Base-by-base conservation (phyloP, 1,284 basidiomycete genomes). In the Ustilago tritici region DNA sequence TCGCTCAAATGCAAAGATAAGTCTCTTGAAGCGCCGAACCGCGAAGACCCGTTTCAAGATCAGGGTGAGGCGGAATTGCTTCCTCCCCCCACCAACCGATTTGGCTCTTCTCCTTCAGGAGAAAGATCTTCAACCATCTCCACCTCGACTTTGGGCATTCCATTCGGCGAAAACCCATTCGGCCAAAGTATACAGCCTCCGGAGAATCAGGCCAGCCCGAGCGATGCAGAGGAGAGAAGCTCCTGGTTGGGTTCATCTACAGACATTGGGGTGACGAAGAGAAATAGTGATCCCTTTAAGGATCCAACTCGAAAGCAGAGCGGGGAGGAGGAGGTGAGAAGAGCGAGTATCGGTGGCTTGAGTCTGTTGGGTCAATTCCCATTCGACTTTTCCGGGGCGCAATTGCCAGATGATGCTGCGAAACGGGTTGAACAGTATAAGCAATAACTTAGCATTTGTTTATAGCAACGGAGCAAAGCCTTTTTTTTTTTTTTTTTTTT, bases 121-220 rank as follows among this genome's bases (percentile, higher is more conserved):
- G 46, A 60, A 3, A 46, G 63, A 3, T 12, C 19, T 0, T 71
- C 69, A 1, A 61, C 65, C 2, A 34, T 50, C 11, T 70, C 70
- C 5, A 70, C 70, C 0, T 73, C 61, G 32, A 78, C 70, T 0
- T 50, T 78, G 17, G 76, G 76, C 19, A 78, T 78, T 35, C 76
- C 76, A 12, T 78, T 78, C 32, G 70, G 66, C 1, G 70, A 73
- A 3, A 61, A 70, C n/a, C 70, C 71, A 10, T 70, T 78, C 36
- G 71, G 61, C 0, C 56, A 46, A 23, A 28, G 4, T 23, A 57
- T 17, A 11, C 56, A 11, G 1, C 58, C 59, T 1, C n/a, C 52
- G 2, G 32, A n/a, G 19, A 47, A 61, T 36, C 62, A 67, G 14
- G 23, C 40, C 5, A 40, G 34, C 5, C 76, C 76, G 0, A 38